phyloP scores from a whole-genome alignment of 176 grass and related monocot genomes.

The Bromus sterilis region DNA sequence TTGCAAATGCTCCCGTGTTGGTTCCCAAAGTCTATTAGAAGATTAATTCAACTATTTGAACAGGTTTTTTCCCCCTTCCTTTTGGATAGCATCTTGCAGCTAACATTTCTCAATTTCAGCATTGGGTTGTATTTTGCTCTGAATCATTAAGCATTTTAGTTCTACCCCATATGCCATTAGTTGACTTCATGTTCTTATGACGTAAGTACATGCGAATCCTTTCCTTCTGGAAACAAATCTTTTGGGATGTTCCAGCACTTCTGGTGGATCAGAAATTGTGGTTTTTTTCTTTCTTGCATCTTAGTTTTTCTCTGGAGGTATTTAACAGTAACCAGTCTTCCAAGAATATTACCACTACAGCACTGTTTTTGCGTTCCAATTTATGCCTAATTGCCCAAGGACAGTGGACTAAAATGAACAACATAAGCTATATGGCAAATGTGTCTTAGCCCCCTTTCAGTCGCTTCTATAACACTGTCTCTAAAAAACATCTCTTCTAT shows the following conservation, averaged over 20 bases:
- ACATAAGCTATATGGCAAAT: neutral
- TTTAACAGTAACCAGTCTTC: neutral
- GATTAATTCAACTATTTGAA: conserved; percentile 81
- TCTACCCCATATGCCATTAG: neutral
- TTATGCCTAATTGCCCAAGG: neutral
- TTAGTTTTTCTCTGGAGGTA: neutral
- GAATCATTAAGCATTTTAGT: neutral
- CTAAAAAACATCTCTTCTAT: neutral
- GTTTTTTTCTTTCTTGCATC: neutral
- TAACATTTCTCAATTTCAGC: neutral
- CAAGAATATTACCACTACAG: neutral
- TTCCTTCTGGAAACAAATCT: neutral
- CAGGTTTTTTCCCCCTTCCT: conserved; percentile 65
- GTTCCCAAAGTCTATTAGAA: conserved; percentile 75
- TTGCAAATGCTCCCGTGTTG: conserved; percentile 78
- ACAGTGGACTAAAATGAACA: neutral
- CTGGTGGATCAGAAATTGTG: neutral
- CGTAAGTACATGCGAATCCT: neutral
- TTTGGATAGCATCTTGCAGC: conserved; percentile 7
- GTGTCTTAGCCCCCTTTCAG: neutral
- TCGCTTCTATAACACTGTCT: neutral
- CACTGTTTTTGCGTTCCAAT: neutral
- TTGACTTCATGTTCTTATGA: neutral
- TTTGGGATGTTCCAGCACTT: neutral
- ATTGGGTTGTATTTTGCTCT: neutral